Conservation (phyloP, 106 monocot species). For the Allium cepa region DNA sequence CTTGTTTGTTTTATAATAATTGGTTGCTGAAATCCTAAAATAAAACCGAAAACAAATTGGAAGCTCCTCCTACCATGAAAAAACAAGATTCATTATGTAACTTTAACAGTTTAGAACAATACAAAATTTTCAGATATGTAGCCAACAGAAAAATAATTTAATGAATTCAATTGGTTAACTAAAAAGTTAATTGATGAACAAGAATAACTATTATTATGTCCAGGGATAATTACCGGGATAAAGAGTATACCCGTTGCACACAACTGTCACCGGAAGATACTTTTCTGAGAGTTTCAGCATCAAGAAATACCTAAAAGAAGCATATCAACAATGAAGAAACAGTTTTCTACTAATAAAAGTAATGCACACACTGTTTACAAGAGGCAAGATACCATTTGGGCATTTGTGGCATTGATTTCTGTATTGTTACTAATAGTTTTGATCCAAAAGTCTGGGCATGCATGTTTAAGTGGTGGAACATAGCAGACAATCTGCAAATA, state of each 20-base stretch:
- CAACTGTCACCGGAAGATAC: conserved; percentile 11
- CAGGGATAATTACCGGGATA: conserved; percentile 22
- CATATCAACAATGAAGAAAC: neutral
- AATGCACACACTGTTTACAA: neutral
- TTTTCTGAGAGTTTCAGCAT: conserved; percentile 35
- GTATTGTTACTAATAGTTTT: neutral
- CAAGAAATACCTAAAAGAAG: conserved; percentile 29
- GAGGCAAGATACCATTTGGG: conserved; percentile 2
- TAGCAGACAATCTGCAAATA: conserved; percentile 7
- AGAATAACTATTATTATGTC: neutral
- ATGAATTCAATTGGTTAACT: neutral
- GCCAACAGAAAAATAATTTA: neutral
- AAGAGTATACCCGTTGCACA: conserved; percentile 41
- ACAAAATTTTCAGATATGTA: neutral
- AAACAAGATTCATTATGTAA: neutral
- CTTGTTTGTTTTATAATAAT: conserved; percentile 26
- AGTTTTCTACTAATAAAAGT: neutral
- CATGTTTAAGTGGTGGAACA: conserved; percentile 2
- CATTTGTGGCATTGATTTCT: neutral
- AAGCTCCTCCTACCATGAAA: conserved; percentile 30
- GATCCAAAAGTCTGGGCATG: neutral
- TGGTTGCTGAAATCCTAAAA: conserved; percentile 33
- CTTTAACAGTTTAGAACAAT: too few relatives aligned
- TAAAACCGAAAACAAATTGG: conserved; percentile 26
- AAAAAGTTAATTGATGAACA: neutral